phyloP scores from a whole-genome alignment of 768 basidiomycete species.

The Cystobasidium ongulense region DNA sequence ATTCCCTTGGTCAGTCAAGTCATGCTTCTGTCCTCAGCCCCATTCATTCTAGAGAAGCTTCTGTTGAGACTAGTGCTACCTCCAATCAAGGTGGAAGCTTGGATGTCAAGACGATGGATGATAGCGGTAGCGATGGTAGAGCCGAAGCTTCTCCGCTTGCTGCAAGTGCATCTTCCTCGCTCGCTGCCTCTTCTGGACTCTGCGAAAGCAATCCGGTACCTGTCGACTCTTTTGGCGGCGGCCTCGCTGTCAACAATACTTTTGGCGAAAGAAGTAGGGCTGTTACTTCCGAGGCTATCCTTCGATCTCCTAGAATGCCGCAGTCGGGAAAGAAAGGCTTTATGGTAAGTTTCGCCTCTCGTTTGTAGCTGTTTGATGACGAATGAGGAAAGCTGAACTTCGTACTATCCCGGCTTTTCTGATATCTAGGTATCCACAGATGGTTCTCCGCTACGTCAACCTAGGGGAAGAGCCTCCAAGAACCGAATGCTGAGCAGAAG shows the following conservation, averaged over 20 bases:
- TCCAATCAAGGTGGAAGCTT: conserved; percentile 16
- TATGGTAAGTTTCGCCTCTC: not conserved
- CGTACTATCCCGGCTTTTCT: no score
- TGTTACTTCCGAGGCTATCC: not conserved
- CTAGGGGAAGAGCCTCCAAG: not conserved
- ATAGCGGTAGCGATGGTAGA: not conserved
- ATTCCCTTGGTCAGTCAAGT: conserved; percentile 14
- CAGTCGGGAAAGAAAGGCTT: not conserved
- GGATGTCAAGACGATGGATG: conserved; percentile 12
- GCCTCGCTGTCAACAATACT: not conserved
- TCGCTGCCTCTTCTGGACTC: not conserved
- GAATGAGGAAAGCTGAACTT: no score
- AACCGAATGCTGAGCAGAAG: not conserved
- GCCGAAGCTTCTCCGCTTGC: not conserved
- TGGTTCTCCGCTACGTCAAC: not conserved
- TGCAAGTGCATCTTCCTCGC: not conserved
- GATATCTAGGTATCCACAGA: not conserved
- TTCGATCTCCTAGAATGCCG: not conserved
- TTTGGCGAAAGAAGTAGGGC: not conserved
- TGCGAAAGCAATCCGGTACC: not conserved
- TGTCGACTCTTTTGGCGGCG: not conserved
- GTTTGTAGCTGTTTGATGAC: no score
- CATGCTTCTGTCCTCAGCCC: not conserved
- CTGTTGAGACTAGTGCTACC: conserved; percentile 7
- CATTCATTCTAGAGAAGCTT: conserved; percentile 10